Conservation (phyloP, 257 asterid species). For the Avicennia marina region DNA sequence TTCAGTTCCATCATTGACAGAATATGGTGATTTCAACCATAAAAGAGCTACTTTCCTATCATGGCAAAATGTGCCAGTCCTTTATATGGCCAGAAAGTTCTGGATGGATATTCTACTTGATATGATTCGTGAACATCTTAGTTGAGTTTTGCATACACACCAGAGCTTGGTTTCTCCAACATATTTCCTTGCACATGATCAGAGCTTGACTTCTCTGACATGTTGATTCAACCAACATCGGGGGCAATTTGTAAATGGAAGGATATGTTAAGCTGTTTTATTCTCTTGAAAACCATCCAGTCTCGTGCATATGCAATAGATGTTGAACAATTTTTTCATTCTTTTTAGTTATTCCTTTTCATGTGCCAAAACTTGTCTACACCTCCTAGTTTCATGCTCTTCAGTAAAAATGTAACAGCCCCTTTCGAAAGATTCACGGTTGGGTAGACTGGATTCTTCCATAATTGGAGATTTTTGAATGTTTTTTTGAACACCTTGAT, state of each 20-base stretch:
- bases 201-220: slow-evolving; percentile 14
- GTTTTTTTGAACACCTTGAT: not conserved
- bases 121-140: slow-evolving; percentile 30
- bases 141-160: slow-evolving; percentile 33
- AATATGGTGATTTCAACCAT: slow-evolving; percentile 12
- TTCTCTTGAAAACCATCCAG: slow-evolving; percentile 24
- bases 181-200: slow-evolving; percentile 28
- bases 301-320: slow-evolving; percentile 29
- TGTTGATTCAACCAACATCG: slow-evolving; percentile 27
- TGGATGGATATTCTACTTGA: slow-evolving; percentile 37
- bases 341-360: not conserved
- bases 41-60: slow-evolving; percentile 11
- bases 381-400: too few species aligned
- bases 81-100: slow-evolving; percentile 29
- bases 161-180: slow-evolving; percentile 18
- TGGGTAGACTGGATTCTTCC: slow-evolving; percentile 3
- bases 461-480: slow-evolving; percentile 4
- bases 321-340: slow-evolving; percentile 10
- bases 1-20: slow-evolving; percentile 7
- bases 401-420: slow-evolving; percentile 4
- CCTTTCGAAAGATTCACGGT: slow-evolving; percentile 13
- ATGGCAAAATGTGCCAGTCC: slow-evolving; percentile 11
- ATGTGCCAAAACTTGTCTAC: slow-evolving; percentile 7
- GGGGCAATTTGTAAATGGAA: slow-evolving; percentile 30
- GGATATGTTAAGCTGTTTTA: slow-evolving; percentile 19